A percentile compares a stretch with the other conserved stretches of the same genome.
These are phyloP conservation scores for Borovskyia barvae DNA, from an alignment of 208 protist genomes.

Conservation along the genomic window DNA sequence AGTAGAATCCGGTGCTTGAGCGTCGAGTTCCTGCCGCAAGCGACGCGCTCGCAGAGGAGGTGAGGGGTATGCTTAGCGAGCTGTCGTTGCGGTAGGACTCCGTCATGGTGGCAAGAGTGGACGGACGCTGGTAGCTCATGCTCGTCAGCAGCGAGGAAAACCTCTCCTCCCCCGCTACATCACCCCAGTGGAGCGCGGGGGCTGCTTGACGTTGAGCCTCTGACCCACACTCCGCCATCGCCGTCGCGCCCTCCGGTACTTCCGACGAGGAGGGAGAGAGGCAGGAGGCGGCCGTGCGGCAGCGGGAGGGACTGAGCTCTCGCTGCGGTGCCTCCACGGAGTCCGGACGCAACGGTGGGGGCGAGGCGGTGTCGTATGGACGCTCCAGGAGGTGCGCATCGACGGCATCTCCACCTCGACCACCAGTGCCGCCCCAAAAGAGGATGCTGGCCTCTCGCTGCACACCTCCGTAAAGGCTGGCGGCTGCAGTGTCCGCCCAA, in stretches of 20 bases:
- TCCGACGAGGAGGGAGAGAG: no score
- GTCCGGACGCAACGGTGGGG: constrained; percentile 19
- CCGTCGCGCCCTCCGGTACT: no score
- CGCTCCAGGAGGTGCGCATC: neutral
- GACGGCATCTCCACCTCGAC: neutral
- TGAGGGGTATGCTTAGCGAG: constrained; percentile 37
- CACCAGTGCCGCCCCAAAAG: neutral
- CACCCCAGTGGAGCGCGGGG: no score
- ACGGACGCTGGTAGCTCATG: constrained; percentile 39
- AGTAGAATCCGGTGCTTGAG: neutral
- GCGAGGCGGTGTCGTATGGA: constrained; percentile 11
- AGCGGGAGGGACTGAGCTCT: constrained; percentile 50
- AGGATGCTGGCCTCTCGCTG: neutral
- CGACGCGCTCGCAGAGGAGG: constrained; percentile 26
- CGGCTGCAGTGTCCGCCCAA: no score
- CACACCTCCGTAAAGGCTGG: neutral
- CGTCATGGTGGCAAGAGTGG: constrained; percentile 13
- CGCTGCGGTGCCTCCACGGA: constrained; percentile 27
- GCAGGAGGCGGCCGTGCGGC: constrained; percentile 11
- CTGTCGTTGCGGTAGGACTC: constrained; percentile 19
- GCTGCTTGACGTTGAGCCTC: no score
- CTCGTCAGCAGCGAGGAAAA: constrained; percentile 43
- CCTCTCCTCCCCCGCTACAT: no score
- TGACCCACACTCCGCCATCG: no score
- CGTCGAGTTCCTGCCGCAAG: constrained; percentile 5